Percentiles rank a stretch among this genome's conserved stretches.
These are phyloP conservation scores for Acorus calamus DNA, from an alignment of 106 monocot species.

Conservation along the genomic window DNA sequence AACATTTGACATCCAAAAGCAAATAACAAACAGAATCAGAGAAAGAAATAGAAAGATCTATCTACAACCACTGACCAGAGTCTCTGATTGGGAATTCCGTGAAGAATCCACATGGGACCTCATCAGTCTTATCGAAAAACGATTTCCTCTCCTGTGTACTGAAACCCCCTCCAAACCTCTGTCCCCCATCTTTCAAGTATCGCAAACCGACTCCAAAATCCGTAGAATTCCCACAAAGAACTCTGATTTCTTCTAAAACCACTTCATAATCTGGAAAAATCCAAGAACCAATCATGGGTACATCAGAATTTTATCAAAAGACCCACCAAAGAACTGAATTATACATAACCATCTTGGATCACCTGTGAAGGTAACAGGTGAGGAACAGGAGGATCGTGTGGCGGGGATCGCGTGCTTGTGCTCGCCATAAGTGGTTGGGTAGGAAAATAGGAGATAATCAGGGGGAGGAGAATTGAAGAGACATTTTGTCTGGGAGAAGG, in stretches of 20 bases:
- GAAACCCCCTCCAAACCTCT: conserved; percentile 62
- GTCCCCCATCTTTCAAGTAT: conserved; percentile 22
- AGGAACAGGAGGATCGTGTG: conserved; percentile 41
- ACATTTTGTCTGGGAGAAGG: conserved; percentile 16
- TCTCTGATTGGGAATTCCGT: conserved; percentile 42
- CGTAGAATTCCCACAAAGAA: conserved; percentile 18
- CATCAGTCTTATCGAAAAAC: conserved; percentile 30
- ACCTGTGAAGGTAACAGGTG: conserved; percentile 65
- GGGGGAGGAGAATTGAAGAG: conserved; percentile 9
- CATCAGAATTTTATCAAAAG: too few species aligned
- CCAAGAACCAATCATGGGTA: background rate
- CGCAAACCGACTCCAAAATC: conserved; percentile 17
- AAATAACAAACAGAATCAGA: background rate
- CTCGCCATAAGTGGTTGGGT: conserved; percentile 68
- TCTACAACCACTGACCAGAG: conserved; percentile 37
- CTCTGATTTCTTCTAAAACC: conserved; percentile 48
- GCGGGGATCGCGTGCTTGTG: conserved; percentile 80
- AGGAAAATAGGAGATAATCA: conserved; percentile 31
- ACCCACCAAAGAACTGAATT: background rate
- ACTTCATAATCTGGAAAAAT: conserved; percentile 35
- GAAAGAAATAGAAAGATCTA: background rate
- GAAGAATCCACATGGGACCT: conserved; percentile 78
- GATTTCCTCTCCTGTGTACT: conserved; percentile 41
- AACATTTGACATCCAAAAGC: background rate
- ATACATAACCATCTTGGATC: background rate